Evolutionary conservation across 2,329 filamentous ascomycete species (phyloP).

Genomic region (Chaetomiaceae sp.): DNA sequence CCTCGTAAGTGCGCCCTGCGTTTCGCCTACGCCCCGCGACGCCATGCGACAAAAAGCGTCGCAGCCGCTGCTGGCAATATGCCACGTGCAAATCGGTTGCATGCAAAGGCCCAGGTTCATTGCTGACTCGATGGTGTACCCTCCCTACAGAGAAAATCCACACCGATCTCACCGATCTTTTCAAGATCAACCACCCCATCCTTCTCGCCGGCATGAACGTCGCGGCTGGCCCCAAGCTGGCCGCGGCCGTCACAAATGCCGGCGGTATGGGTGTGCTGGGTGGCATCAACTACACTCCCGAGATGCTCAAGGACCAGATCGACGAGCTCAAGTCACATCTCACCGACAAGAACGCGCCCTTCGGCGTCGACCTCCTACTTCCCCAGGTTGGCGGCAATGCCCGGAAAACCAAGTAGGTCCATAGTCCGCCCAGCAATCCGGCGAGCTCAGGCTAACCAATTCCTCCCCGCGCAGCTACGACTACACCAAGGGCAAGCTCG

Average conservation of each 20-base stretch:
- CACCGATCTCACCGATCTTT: slow-evolving; percentile 88
- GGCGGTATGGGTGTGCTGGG: slow-evolving; percentile 96
- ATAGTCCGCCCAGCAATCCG: not conserved
- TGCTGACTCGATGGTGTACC: not conserved
- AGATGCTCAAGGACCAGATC: slow-evolving; percentile 95
- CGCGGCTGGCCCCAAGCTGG: slow-evolving; percentile 91
- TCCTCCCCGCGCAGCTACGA: slow-evolving; percentile 67
- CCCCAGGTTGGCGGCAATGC: slow-evolving; percentile 93
- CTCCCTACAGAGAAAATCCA: slow-evolving; percentile 71
- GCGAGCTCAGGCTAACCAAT: slow-evolving; percentile 4
- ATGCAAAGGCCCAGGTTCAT: slow-evolving; percentile 1
- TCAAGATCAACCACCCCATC: slow-evolving; percentile 96
- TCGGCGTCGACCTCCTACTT: slow-evolving; percentile 88
- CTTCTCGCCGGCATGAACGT: slow-evolving; percentile 99
- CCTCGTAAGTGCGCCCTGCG: slow-evolving; percentile 57
- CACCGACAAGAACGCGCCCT: slow-evolving; percentile 86
- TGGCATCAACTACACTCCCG: slow-evolving; percentile 90
- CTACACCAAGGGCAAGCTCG: slow-evolving; percentile 98
- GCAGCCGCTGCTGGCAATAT: too few species aligned
- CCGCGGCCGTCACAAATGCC: slow-evolving; percentile 93
- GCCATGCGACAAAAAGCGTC: not conserved
- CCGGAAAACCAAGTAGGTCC: slow-evolving; percentile 78
- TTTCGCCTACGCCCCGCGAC: not conserved
- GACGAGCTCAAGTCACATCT: slow-evolving; percentile 87
- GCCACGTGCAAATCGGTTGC: not conserved